phyloP scores from a whole-genome alignment of 768 basidiomycete genomes.

The Lyophyllum decastes region DNA sequence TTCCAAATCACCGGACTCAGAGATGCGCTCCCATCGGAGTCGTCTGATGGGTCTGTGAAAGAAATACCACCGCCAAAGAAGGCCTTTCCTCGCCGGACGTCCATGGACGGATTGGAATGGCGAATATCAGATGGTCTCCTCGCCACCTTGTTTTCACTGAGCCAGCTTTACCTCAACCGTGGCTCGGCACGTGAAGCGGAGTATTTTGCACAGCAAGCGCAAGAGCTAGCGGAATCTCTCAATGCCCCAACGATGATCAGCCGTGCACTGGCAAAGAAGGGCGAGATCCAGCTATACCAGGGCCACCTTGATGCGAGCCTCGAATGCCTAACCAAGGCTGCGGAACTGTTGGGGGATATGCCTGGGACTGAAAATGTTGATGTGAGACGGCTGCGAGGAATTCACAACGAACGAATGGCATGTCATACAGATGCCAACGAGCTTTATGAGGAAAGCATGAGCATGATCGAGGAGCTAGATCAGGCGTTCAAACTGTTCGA shows the following conservation, averaged over 20 bases:
- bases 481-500: conserved; percentile 55
- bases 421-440: conserved; percentile 48
- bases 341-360: conserved; percentile 43
- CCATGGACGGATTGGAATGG: conserved; percentile 70
- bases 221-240: conserved; percentile 68
- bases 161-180: conserved; percentile 63
- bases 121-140: conserved; percentile 73
- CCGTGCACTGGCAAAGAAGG: conserved; percentile 65
- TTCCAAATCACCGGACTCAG: conserved; percentile 52
- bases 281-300: conserved; percentile 70
- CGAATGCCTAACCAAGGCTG: conserved; percentile 52
- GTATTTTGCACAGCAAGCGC: conserved; percentile 79
- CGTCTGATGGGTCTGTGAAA: conserved; percentile 17
- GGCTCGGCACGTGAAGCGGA: conserved; percentile 87
- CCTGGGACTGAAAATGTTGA: conserved; percentile 61
- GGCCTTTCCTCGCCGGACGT: conserved; percentile 29
- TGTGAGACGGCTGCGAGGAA: conserved; percentile 55
- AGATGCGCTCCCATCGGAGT: conserved; percentile 38
- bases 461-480: conserved; percentile 65
- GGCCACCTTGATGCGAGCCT: conserved; percentile 60
- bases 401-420: conserved; percentile 44
- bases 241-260: conserved; percentile 66
- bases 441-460: conserved; percentile 56
- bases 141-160: conserved; percentile 62
- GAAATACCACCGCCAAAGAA: conserved; percentile 25